Base-by-base conservation (phyloP, 2,329 filamentous ascomycete genomes). In the Penicillium sp. region DNA sequence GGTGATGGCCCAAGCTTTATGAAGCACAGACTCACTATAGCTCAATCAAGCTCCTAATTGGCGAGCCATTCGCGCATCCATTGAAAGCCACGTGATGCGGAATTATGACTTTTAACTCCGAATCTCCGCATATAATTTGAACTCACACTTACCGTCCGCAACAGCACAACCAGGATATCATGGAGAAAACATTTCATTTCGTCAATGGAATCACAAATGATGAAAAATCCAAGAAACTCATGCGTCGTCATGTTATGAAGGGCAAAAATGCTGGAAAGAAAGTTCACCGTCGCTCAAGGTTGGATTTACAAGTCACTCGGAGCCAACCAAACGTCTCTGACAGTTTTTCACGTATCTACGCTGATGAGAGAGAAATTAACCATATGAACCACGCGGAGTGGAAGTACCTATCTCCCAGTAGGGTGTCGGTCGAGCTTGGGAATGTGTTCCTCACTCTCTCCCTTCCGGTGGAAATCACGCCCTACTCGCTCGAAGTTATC, bases 221-320 rank as follows among this genome's bases (percentile, higher is more conserved):
- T 23, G 50, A 39, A 14, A 35, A 19, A 2, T 44, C 51, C 8
- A 48, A 55, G 21, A 60, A 45, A 21, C 42, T 45, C 16, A 52
- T 58, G 44, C 55, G 58, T 26, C 51, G 58, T 13, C 58, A 60
- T 55, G 58, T 60, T 5, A 60, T 60, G 58, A 57, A 50, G 44
- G 55, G 58, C 44, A 60, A 60, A 25, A 60, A 60, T 58, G 33
- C 49, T 16, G 58, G 58, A 23, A 60, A 60, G 43, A 57, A 35
- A 13, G 31, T 60, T 21, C 52, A 53, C 21, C 54, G 58, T 31
- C n/a, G 29, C 2, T 60, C 58, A 31, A 54, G 54, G 42, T 4
- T 33, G 31, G 31, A 33, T 33, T 33, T 33, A 33, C 31, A 33
- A 16, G 31, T 16, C 31, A 16, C 31, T 33, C 33, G 43, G 43